Evolutionary conservation across 805 yeast species (phyloP).

Genomic region (Myxozyma monticola): DNA sequence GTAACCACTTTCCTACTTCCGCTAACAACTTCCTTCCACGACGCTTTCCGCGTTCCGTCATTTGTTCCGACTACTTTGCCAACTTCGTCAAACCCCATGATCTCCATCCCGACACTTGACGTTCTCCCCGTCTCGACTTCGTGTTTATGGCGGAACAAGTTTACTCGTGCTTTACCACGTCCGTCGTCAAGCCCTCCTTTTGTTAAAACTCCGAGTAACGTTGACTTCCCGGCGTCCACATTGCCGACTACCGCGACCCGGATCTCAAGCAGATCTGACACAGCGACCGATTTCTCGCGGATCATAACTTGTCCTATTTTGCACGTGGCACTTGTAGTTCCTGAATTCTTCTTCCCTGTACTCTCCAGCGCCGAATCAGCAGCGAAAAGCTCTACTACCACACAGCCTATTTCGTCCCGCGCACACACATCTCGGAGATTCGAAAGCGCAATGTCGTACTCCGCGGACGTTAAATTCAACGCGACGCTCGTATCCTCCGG

Average conservation of each 20-base stretch:
- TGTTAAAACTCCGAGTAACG: constrained; percentile 29
- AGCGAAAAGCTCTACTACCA: constrained; percentile 15
- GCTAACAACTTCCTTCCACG: constrained; percentile 28
- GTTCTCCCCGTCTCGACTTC: constrained; percentile 30
- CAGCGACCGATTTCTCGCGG: constrained; percentile 11
- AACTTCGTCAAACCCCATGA: constrained; percentile 27
- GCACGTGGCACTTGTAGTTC: no score
- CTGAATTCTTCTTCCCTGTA: background rate
- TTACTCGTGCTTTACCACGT: constrained; percentile 31
- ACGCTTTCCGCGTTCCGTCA: constrained; percentile 23
- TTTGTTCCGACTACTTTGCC: constrained; percentile 26
- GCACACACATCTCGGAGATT: constrained; percentile 13
- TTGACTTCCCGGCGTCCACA: constrained; percentile 32
- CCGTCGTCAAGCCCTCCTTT: constrained; percentile 33
- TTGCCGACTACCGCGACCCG: constrained; percentile 32
- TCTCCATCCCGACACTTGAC: constrained; percentile 32
- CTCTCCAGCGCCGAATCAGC: background rate
- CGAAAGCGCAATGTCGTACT: constrained; percentile 15
- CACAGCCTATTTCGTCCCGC: constrained; percentile 9
- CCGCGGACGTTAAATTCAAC: constrained; percentile 6
- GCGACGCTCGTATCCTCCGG: constrained; percentile 12
- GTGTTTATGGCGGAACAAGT: constrained; percentile 29
- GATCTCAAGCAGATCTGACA: constrained; percentile 27
- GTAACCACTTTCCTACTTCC: constrained; percentile 28
- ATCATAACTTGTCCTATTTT: constrained; percentile 15